These are phyloP conservation scores for Kandelia obovata DNA, from an alignment of 345 rosid genomes.

Conservation along the genomic window DNA sequence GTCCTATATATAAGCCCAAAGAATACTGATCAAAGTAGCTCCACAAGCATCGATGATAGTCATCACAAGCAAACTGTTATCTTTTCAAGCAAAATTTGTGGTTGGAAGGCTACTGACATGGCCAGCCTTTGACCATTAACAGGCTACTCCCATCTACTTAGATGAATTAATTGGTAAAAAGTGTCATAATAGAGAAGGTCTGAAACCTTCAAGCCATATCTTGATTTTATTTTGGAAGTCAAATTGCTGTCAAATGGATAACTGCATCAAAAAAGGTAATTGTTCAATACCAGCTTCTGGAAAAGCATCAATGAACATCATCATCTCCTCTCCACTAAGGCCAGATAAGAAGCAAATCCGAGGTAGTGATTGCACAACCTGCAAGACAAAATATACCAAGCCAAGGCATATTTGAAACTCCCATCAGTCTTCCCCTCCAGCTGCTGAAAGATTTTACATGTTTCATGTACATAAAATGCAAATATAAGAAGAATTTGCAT, in stretches of 20 bases:
- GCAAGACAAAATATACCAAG: conserved; percentile 8
- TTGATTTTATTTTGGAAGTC: no score
- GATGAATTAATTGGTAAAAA: no score
- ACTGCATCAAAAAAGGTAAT: background rate
- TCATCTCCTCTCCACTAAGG: conserved; percentile 87
- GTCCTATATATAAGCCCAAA: conserved; percentile 38
- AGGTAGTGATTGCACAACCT: conserved; percentile 65
- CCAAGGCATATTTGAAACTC: no score
- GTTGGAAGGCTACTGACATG: no score
- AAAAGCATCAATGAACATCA: conserved; percentile 90
- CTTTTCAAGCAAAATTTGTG: background rate
- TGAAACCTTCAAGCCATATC: no score
- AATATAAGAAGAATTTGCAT: no score
- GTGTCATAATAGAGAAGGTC: no score
- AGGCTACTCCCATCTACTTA: no score
- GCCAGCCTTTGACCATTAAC: no score
- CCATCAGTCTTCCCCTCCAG: background rate
- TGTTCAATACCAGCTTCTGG: conserved; percentile 58
- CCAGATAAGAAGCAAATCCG: conserved; percentile 85
- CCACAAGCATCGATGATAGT: no score
- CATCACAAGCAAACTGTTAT: no score
- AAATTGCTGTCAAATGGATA: conserved; percentile 1
- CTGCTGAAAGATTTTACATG: background rate
- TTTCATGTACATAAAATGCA: no score
- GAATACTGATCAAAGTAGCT: background rate